Evolutionary conservation across 192 early-diverging fungal species (phyloP).

Genomic region (Coemansia sp.): DNA sequence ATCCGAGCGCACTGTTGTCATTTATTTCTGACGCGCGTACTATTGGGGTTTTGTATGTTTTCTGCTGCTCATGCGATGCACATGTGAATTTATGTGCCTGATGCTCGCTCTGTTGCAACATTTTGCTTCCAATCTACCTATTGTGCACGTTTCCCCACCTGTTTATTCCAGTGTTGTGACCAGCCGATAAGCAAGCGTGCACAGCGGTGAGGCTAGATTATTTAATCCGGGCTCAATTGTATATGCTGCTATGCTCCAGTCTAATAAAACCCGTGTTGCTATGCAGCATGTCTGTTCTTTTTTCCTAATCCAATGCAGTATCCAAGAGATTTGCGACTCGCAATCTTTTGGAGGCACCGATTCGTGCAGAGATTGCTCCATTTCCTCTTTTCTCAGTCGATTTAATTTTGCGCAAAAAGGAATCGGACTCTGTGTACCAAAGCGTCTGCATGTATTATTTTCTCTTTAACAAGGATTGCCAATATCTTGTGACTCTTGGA

Average conservation of each 20-base stretch:
- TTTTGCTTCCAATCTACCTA: neutral
- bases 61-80: constrained; percentile 1
- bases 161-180: neutral
- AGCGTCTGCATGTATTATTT: neutral
- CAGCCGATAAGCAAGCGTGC: neutral
- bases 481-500: neutral
- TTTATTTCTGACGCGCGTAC: no score
- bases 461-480: neutral
- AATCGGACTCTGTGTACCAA: neutral
- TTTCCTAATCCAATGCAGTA: neutral
- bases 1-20: no score
- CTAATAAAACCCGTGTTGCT: no score
- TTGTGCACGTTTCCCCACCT: neutral
- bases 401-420: neutral
- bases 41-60: neutral
- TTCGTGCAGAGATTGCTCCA: neutral
- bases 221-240: neutral
- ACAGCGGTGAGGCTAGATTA: neutral
- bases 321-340: neutral
- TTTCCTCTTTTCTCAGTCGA: neutral
- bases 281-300: neutral
- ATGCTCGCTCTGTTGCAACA: neutral
- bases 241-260: no score
- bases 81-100: constrained; percentile 1
- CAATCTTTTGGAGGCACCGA: neutral